Evolutionary conservation across 169 alveolate species (phyloP), one percentile per base, ranked within the genome.

Genomic region (Eimeria maxima): DNA sequence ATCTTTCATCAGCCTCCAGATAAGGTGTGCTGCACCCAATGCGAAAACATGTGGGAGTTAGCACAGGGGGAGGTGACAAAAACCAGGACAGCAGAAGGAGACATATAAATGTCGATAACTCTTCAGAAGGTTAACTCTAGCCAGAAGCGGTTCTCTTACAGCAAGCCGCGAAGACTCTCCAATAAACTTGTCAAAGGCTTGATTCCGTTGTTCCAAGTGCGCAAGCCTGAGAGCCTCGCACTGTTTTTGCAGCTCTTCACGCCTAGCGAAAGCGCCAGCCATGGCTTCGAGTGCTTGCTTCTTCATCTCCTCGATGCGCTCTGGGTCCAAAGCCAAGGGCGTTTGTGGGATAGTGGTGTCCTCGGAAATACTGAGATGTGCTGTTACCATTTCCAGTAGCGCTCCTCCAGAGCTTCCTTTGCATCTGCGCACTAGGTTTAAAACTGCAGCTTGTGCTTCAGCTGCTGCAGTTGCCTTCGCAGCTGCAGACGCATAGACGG

Each of bases 211-310:
- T 47, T 87, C 83, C 38, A 87, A 55, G 22, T 65, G 94, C 20
- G 47, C 81, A 20, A 63, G 94, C 53, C 94, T 87, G 44, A 42
- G 44, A 6, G 44, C 94, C 53, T 87, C 83, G 83, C 83, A 29
- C 67, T 65, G 45, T 6, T 65, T 65, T 27, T 87, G 94, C 63
- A 65, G 45, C 45, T 65, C 94, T 60, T 87, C 94, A 22, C 94
- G 94, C 83, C 81, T 33, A 27, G 83, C 24, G 63, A 87, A 60
- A 16, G 94, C 94, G 18, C 67, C 94, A 38, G 94, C 94, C 7
- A 87, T 45, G 11, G 29, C 53, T 22, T 87, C 94, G 20, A 87
- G 94, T 18, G 83, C 60, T 4, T 45, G 22, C 45, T 87, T 87
- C 67, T 63, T 60, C 47, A 60, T 60, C n/a, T 29, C 94, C 14